Evolutionary conservation across 2,329 filamentous ascomycete species (phyloP), one percentile per base, ranked within the genome.

Genomic region (Hymenoscyphus fraxineus): DNA sequence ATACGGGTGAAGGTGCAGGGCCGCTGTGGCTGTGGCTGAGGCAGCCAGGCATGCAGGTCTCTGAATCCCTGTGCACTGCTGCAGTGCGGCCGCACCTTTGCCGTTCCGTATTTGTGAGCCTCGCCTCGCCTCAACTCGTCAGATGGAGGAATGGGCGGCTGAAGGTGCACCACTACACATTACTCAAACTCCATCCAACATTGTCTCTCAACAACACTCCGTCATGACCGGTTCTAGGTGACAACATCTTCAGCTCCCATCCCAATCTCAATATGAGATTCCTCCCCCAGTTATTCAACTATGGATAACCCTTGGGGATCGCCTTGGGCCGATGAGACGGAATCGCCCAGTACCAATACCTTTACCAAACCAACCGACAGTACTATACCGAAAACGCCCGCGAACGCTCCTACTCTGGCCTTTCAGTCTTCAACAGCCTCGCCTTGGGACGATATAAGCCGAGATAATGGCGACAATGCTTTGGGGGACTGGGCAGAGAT

Each of bases 251-350:
- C 56, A 63, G 58, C 65, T 69, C 70, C 71, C 72, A 62, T 66
- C 69, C 70, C 71, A 73, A 62, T 67, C 71, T 71, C 72, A 73
- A 71, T 70, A 74, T 74, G 73, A 74, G 66, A 72, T 67, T 56
- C 61, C 63, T 40, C 64, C 63, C 64, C 63, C 64, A 64, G 62
- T 64, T 58, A 60, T 68, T 70, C 69, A 67, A 71, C 68, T 69
- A 77, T 76, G 74, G 75, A 76, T 69, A 75, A 77, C 68, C 73
- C 74, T 64, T 77, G 76, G 76, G 74, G 75, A 68, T 77, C 75
- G 62, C 76, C 76, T 38, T 77, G 76, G 76, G 76, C 76, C 68
- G 76, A 76, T 63, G 73, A 75, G 66, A 54, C 64, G 59, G 65
- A 70, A 65, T 58, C 63, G 39, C 61, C 64, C 51, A 60, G 61